Conservation (phyloP, 1,284 basidiomycete genomes). For the Cystobasidium sp. region DNA sequence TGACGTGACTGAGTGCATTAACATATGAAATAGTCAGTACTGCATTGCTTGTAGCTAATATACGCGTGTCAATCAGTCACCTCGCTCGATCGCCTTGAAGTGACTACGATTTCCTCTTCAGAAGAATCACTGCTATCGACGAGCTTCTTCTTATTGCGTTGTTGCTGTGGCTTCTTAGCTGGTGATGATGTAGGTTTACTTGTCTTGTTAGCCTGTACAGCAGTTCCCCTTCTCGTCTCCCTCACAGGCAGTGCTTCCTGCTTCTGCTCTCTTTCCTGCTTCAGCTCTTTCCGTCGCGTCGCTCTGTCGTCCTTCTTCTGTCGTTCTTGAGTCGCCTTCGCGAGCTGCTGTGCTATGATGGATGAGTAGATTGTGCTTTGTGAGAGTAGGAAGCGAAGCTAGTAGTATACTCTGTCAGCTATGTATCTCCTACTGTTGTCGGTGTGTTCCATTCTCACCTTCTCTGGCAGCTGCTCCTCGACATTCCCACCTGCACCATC, state of each 20-base stretch:
- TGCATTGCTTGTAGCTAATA: background rate
- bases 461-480: slow-evolving; percentile 35
- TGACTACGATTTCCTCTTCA: slow-evolving; percentile 28
- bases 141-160: background rate
- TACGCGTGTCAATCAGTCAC: background rate
- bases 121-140: background rate
- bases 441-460: slow-evolving; percentile 2
- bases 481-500: background rate
- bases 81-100: slow-evolving; percentile 29
- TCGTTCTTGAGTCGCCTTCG: slow-evolving; percentile 36
- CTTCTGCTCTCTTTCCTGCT: slow-evolving; percentile 26
- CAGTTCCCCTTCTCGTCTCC: slow-evolving; percentile 8
- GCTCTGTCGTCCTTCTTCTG: slow-evolving; percentile 28
- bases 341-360: slow-evolving; percentile 43
- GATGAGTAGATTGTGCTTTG: slow-evolving; percentile 43
- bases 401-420: background rate
- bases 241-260: slow-evolving; percentile 3
- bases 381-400: slow-evolving; percentile 39
- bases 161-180: background rate
- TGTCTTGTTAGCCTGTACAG: background rate
- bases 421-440: background rate
- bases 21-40: background rate
- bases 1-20: slow-evolving; percentile 12
- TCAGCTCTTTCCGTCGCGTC: slow-evolving; percentile 23
- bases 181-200: background rate